Conservation (phyloP, 1,139 yeast species). For the Petasospora fabianii region DNA sequence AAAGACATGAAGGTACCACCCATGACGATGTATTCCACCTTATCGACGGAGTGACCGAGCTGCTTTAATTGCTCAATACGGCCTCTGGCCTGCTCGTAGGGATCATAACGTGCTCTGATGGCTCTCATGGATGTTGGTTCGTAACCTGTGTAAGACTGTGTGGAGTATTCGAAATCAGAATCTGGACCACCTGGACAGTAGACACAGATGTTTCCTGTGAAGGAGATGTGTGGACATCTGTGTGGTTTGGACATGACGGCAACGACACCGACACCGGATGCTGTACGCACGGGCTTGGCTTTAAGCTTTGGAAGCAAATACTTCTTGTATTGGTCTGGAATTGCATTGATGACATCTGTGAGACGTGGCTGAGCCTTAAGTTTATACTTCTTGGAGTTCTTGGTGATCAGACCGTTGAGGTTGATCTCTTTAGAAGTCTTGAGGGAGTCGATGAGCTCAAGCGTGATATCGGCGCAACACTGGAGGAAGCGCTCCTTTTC, state of each 20-base stretch:
- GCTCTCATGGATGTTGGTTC: slow-evolving; percentile 99
- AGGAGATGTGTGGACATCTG: slow-evolving; percentile 98
- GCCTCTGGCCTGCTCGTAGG: slow-evolving; percentile 98
- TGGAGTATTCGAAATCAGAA: slow-evolving; percentile 94
- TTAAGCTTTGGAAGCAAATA: slow-evolving; percentile 87
- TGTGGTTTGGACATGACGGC: slow-evolving; percentile 99
- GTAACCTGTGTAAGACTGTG: slow-evolving; percentile 97
- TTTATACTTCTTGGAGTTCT: slow-evolving; percentile 86
- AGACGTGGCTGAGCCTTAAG: slow-evolving; percentile 89
- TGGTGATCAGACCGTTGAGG: slow-evolving; percentile 81
- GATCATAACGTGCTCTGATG: slow-evolving; percentile 94
- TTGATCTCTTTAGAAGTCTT: slow-evolving; percentile 78
- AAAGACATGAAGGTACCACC: slow-evolving; percentile 99
- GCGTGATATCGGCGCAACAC: slow-evolving; percentile 89
- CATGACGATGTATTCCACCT: slow-evolving; percentile 96
- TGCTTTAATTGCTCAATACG: slow-evolving; percentile 93
- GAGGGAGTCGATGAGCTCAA: slow-evolving; percentile 79
- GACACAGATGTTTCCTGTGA: slow-evolving; percentile 97
- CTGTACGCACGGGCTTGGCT: slow-evolving; percentile 98
- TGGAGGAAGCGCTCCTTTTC: slow-evolving; percentile 91
- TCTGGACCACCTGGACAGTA: slow-evolving; percentile 99
- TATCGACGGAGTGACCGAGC: slow-evolving; percentile 93
- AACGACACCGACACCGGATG: slow-evolving; percentile 97
- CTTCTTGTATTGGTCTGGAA: slow-evolving; percentile 93
- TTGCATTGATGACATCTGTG: slow-evolving; percentile 91